Percentiles rank a stretch among this genome's conserved stretches.
Evolutionary conservation across 179 eudicot species (phyloP).

Genomic region (Nepenthes alata): DNA sequence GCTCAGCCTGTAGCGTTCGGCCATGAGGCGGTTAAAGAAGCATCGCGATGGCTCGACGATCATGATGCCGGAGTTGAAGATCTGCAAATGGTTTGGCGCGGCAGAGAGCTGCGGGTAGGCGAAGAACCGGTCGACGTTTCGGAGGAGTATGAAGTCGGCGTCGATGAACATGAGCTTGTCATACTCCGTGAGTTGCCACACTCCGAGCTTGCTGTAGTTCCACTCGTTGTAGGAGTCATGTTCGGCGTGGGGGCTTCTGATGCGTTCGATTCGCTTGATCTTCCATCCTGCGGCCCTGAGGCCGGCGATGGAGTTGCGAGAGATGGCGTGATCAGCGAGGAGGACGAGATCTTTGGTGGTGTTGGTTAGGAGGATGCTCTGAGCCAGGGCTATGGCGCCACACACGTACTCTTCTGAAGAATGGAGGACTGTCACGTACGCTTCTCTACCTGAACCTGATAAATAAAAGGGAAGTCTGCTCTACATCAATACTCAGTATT

Average conservation of each 20-base stretch:
- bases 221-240: slow-evolving; percentile 49
- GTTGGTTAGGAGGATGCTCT: slow-evolving; percentile 58
- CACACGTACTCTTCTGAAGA: slow-evolving; percentile 73
- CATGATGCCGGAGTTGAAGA: slow-evolving; percentile 83
- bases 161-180: slow-evolving; percentile 67
- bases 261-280: slow-evolving; percentile 45
- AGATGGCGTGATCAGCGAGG: slow-evolving; percentile 48
- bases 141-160: slow-evolving; percentile 46
- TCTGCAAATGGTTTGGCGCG: slow-evolving; percentile 25
- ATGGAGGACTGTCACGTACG: slow-evolving; percentile 73
- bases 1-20: slow-evolving; percentile 18
- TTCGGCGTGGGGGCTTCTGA: slow-evolving; percentile 41
- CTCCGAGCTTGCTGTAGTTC: slow-evolving; percentile 79
- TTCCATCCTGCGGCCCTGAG: slow-evolving; percentile 67
- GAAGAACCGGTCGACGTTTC: slow-evolving; percentile 52
- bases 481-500: not conserved
- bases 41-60: slow-evolving; percentile 70
- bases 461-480: not conserved
- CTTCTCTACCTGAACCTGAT: slow-evolving; percentile 26
- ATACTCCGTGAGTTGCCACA: slow-evolving; percentile 61
- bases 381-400: slow-evolving; percentile 79
- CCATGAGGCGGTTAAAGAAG: slow-evolving; percentile 44
- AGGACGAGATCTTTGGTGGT: slow-evolving; percentile 62
- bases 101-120: slow-evolving; percentile 55
- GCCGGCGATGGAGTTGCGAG: slow-evolving; percentile 32